Base-by-base conservation (phyloP, 441 rosid genomes). In the Jatropha multifida region DNA sequence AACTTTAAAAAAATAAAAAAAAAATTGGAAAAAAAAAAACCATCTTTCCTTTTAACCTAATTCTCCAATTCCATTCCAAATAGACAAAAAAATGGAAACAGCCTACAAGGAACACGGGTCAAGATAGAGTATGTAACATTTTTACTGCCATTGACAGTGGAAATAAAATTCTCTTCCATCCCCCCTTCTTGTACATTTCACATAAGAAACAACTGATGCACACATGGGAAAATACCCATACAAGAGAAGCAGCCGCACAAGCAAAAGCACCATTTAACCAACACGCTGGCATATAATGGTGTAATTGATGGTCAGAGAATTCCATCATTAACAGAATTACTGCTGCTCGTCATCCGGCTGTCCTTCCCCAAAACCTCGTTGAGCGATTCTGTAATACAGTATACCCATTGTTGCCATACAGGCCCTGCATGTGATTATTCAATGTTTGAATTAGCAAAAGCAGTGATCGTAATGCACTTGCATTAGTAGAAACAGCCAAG, bases 361-460 rank as follows among this genome's bases (percentile, higher is more conserved):
- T 42, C 87, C 89, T 44, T 92, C 92, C 38, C 86, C 91, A 2
- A 92, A 84, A 65, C 88, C 96, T 41, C 92, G 87, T 71, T 90
- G 98, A 3, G 99, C 90, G 7, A 95, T 87, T 89, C 96, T 89
- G 88, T 92, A 92, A 78, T 95, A 95, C 72, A 95, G 88, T 74
- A 95, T 86, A 72, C 91, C 98, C 98, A 95, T 95, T 20, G 98
- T 95, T n/a, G 98, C 94, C 94, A 95, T 86, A 81, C 98, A 95
- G 11, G 99, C 98, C 96, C 98, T 95, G 96, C 83, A 77, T n/a
- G 77, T 63, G 55, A 69, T 67, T 14, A 67, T 14, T 61, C 8
- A 51, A 72, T 3, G 20, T 17, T 61, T 15, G 42, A 11, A 38
- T 78, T 65, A 80, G 68, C 65, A 23, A 17, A 78, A 27, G 65